phyloP scores from a whole-genome alignment of 345 rosid species.

The Cardamine resedifolia region DNA sequence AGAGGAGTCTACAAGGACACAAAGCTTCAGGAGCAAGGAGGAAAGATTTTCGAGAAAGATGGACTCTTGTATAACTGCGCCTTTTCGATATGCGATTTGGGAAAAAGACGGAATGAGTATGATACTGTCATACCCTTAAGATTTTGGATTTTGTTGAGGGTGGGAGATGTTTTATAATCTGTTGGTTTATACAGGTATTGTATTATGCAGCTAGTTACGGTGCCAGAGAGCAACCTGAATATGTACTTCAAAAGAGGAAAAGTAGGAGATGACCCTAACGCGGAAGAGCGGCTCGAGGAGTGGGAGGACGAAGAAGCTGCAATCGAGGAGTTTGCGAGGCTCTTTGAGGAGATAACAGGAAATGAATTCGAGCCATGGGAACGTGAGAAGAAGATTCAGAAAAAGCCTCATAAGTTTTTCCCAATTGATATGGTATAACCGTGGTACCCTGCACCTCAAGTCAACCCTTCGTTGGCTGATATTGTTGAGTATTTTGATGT shows the following conservation, averaged over 20 bases:
- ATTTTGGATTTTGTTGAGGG: accelerated
- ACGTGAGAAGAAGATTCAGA: conserved; percentile 68
- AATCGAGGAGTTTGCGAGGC: conserved; percentile 59
- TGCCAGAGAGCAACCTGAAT: conserved; percentile 56
- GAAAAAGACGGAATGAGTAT: conserved; percentile 64
- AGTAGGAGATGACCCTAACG: conserved; percentile 60
- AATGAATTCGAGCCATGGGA: conserved; percentile 89
- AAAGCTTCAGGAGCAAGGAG: conserved; percentile 54
- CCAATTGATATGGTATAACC: conserved; percentile 74
- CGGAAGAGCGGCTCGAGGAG: conserved; percentile 71
- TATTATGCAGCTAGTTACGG: conserved; percentile 61
- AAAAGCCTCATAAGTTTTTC: conserved; percentile 56
- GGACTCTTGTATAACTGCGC: conserved; percentile 75
- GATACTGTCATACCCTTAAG: neutral
- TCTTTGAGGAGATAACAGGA: conserved; percentile 72
- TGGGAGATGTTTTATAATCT: neutral
- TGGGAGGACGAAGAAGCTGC: conserved; percentile 60
- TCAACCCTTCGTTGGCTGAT: neutral
- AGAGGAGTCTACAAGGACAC: conserved; percentile 66
- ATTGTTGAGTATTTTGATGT: neutral
- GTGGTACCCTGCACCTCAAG: neutral
- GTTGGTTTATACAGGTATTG: conserved; percentile 48
- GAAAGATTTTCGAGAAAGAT: conserved; percentile 59
- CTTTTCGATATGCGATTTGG: conserved; percentile 66
- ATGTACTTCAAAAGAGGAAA: conserved; percentile 73